phyloP scores from a whole-genome alignment of 2,329 filamentous ascomycete genomes.

The Teratosphaeria zuluensis region DNA sequence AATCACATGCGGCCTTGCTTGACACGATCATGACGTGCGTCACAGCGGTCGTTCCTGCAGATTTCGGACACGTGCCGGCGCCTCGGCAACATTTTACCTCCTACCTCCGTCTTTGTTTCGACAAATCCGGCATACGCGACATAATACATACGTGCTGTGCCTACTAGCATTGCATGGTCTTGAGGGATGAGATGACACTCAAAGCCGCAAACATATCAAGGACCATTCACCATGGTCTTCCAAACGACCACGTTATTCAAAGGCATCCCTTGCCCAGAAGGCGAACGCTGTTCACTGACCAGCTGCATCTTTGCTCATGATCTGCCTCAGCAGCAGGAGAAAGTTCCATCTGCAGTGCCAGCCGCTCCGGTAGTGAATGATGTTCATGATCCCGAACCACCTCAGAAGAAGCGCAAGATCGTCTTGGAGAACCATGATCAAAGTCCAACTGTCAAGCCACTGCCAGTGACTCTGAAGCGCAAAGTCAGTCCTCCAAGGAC shows the following conservation, averaged over 20 bases:
- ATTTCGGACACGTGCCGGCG: neutral
- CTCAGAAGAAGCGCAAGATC: neutral
- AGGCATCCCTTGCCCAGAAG: constrained; percentile 43
- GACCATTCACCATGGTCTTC: constrained; percentile 28
- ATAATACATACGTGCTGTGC: neutral
- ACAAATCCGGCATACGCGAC: too few relatives aligned
- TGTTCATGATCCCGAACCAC: neutral
- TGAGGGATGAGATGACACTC: neutral
- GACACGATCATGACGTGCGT: neutral
- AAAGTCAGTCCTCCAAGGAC: neutral
- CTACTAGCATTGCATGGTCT: neutral
- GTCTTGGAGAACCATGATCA: neutral
- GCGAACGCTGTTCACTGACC: constrained; percentile 40
- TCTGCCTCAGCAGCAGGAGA: constrained; percentile 3
- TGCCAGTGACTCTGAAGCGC: neutral
- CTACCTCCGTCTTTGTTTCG: neutral
- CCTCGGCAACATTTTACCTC: neutral
- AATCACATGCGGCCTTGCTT: neutral
- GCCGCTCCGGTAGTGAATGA: neutral
- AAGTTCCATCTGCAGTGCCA: neutral
- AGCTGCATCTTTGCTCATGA: constrained; percentile 52
- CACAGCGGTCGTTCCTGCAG: neutral
- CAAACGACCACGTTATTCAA: constrained; percentile 46
- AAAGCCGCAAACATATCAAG: neutral
- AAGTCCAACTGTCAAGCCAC: neutral